Percentiles rank a stretch among this genome's conserved stretches.
These are phyloP conservation scores for Cutaneotrichosporon dermatis DNA, from an alignment of 1,284 basidiomycete genomes.

Conservation along the genomic window DNA sequence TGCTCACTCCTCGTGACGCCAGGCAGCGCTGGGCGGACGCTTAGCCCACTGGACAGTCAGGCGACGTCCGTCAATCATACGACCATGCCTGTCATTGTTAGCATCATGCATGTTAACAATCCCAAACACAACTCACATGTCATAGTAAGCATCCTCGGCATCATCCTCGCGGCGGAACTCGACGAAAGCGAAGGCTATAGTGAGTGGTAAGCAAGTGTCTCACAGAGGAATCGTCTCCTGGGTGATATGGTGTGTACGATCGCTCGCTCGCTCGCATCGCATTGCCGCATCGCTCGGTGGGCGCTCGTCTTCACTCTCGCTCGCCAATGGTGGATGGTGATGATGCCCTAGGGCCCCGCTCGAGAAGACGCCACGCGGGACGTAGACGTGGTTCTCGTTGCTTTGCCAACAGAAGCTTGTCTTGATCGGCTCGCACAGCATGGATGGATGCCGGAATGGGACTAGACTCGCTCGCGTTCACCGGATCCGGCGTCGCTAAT, in stretches of 20 bases:
- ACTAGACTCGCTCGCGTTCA: background rate
- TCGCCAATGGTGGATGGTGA: no score
- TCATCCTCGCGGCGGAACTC: slow-evolving; percentile 78
- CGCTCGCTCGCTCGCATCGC: slow-evolving; percentile 3
- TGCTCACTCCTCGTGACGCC: slow-evolving; percentile 63
- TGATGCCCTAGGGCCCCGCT: background rate
- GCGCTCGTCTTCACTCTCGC: background rate
- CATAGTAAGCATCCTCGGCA: slow-evolving; percentile 83
- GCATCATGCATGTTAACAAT: background rate
- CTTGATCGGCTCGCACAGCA: slow-evolving; percentile 5
- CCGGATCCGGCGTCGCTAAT: no score
- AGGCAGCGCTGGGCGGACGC: slow-evolving; percentile 78
- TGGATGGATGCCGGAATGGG: background rate
- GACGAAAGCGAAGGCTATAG: slow-evolving; percentile 81
- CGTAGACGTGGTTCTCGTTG: background rate
- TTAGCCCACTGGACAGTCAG: slow-evolving; percentile 87
- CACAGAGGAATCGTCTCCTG: background rate
- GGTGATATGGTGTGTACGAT: background rate
- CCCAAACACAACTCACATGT: slow-evolving; percentile 61
- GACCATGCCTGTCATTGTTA: slow-evolving; percentile 64
- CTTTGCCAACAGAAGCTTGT: background rate
- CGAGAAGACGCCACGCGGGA: background rate
- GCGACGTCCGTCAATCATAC: slow-evolving; percentile 72
- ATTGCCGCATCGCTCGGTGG: background rate
- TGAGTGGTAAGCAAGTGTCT: slow-evolving; percentile 26